Base-by-base conservation (phyloP, 345 rosid species). In the Geranium rotundifolium region DNA sequence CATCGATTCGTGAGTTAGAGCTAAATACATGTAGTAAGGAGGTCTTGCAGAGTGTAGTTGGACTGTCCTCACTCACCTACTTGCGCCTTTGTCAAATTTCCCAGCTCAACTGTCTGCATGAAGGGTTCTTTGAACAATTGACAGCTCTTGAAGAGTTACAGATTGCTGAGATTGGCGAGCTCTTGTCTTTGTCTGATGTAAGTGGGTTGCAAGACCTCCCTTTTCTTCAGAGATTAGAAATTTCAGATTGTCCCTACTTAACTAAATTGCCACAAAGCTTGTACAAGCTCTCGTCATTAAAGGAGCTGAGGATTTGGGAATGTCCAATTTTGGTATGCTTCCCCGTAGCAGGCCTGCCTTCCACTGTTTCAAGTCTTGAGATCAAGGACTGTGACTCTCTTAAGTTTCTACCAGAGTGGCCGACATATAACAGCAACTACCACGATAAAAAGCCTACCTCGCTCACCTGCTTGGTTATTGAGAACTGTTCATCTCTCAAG, bases 321-420 rank as follows among this genome's bases (percentile, higher is more conserved):
- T 46, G 52, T 41, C 73, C 65, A 16, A 31, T 20, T 17, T 27
- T 70, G 2, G 60, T 18, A 39, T 4, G 50, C 31, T 60, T 70
- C 16, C 67, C 72, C 29, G 59, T 49, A 23, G 30, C 16, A 16
- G 73, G 68, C 54, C 34, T 70, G 39, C 73, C 73, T 4, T 54
- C 46, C 15, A 55, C 49, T 5, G 68, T 64, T 13, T 8, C 41
- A 7, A 46, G 14, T 46, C 69, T 70, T 29, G 65, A 54, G 14
- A 65, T 70, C 29, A 41, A 57, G 56, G 54, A 58, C 34, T 70
- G 73, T 6, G 52, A 18, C 16, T 29, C 34, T 60, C 67, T 70
- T 50, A 59, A 64, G 41, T 56, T 29, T 2, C 56, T 55, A 20
- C 65, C 65, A 15, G 57, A 29, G 23, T 37, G 50, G 49, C 30